Base-by-base conservation (phyloP, 1,284 basidiomycete species). In the Austroboletus niveus region DNA sequence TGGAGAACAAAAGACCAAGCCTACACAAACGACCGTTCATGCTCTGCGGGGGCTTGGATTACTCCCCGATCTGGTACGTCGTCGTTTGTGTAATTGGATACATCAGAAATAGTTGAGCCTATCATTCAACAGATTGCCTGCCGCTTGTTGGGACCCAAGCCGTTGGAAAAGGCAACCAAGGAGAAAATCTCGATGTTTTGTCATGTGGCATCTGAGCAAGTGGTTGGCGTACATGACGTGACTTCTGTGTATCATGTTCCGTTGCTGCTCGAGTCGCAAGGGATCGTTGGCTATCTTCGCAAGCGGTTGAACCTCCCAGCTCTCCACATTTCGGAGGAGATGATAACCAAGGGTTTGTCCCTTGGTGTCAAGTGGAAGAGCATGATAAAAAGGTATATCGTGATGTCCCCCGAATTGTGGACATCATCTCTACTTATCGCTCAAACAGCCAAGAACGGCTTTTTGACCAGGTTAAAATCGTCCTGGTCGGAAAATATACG, bases 131-230 rank as follows among this genome's bases (percentile, higher is more conserved):
- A 94, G 89, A 97, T 99, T 62, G 97, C 96, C 0, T 98, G 96
- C 68, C 88, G 96, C 55, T 72, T 92, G 14, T 75, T 89, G 27
- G 78, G 84, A 39, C 79, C 84, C 11, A 78, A 85, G 56, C 84
- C 90, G 1, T 79, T 99, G 15, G 85, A 91, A 50, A 79, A 82
- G 4, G 79, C 89, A 1, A 96, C 96, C 42, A 97, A 95, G 73
- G 82, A 88, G 64, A 99, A 99, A 72, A 95, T 99, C 43, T 94
- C 93, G 57, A 98, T 99, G 95, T 99, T 99, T 81, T 99, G 96
- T 72, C 97, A 99, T 68, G 96, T 99, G 57, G 78, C 85, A 1
- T 80, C 90, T 5, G 89, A 94, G 64, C 97, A 99, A 71, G 97
- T 99, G 39, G 80, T 99, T 52, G 96, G 94, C 51, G 92, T 99